These are phyloP conservation scores for Xylaria acuta DNA, from an alignment of 495 filamentous ascomycete genomes.

Conservation along the genomic window DNA sequence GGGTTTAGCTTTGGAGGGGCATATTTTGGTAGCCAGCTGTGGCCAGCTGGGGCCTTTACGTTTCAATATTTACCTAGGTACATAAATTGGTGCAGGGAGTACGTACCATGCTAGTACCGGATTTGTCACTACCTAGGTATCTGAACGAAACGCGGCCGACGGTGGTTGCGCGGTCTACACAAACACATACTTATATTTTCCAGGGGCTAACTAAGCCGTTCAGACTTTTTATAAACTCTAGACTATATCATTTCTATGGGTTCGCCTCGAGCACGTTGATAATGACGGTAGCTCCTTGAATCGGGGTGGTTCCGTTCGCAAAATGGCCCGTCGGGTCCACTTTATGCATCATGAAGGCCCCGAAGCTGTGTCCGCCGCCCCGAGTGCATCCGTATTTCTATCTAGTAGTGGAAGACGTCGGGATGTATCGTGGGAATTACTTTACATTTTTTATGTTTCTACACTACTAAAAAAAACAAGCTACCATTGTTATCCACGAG, in stretches of 20 bases:
- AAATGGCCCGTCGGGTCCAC: neutral
- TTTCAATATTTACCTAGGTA: too few species aligned
- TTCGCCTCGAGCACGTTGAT: neutral
- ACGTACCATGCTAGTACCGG: too few species aligned
- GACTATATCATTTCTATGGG: neutral
- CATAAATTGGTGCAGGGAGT: too few species aligned
- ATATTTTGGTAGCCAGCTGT: neutral
- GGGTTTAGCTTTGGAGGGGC: conserved; percentile 1
- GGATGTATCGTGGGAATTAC: too few species aligned
- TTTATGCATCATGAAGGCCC: neutral
- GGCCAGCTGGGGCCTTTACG: neutral
- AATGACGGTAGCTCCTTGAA: neutral
- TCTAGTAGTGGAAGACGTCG: neutral
- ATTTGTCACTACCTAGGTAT: too few species aligned
- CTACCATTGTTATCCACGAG: neutral
- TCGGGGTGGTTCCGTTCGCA: neutral
- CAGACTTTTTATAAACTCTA: neutral
- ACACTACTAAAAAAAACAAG: too few species aligned
- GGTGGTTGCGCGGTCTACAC: too few species aligned
- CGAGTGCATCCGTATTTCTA: neutral
- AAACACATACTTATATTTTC: neutral
- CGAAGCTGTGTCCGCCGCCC: neutral
- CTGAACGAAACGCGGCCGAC: too few species aligned
- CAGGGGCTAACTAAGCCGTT: neutral
- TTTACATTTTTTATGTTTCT: too few species aligned